phyloP scores from a whole-genome alignment of 305 asterid species.

The Fraxinus paxiana region DNA sequence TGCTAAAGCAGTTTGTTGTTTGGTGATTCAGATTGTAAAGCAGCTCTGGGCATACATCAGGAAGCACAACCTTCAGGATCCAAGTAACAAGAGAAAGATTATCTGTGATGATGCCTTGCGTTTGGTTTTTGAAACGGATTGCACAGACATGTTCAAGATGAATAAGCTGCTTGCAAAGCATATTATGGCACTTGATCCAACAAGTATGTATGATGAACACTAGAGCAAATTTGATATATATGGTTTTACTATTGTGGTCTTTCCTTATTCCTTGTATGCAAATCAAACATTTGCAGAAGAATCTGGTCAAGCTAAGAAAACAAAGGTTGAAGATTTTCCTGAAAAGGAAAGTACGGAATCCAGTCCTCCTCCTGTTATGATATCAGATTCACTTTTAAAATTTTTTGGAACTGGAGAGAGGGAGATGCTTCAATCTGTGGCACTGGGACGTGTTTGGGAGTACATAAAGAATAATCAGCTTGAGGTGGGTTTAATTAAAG shows the following conservation, averaged over 20 bases:
- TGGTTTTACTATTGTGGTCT: background rate
- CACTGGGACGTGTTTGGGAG: conserved; percentile 60
- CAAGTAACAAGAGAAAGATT: conserved; percentile 62
- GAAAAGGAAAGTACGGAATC: conserved; percentile 30
- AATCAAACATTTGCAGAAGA: conserved; percentile 35
- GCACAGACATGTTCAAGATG: conserved; percentile 83
- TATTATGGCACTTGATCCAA: conserved; percentile 52
- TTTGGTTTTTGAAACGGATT: conserved; percentile 53
- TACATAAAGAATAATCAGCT: conserved; percentile 62
- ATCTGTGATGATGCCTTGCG: conserved; percentile 61
- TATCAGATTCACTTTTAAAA: conserved; percentile 63
- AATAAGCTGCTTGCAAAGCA: conserved; percentile 74
- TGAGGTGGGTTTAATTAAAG: conserved; percentile 39
- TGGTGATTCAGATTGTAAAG: conserved; percentile 46
- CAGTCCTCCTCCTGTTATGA: conserved; percentile 30
- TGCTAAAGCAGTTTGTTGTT: conserved; percentile 8
- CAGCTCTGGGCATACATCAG: conserved; percentile 70
- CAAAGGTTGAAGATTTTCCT: conserved; percentile 44
- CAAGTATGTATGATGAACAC: conserved; percentile 39
- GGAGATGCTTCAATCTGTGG: conserved; percentile 60
- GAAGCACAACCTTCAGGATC: conserved; percentile 71
- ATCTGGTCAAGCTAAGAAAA: conserved; percentile 47
- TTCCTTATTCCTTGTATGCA: background rate
- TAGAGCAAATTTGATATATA: background rate
- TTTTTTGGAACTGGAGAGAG: conserved; percentile 52